Conservation (phyloP, 1,139 yeast species). For the Candida pseudoviswanathii region DNA sequence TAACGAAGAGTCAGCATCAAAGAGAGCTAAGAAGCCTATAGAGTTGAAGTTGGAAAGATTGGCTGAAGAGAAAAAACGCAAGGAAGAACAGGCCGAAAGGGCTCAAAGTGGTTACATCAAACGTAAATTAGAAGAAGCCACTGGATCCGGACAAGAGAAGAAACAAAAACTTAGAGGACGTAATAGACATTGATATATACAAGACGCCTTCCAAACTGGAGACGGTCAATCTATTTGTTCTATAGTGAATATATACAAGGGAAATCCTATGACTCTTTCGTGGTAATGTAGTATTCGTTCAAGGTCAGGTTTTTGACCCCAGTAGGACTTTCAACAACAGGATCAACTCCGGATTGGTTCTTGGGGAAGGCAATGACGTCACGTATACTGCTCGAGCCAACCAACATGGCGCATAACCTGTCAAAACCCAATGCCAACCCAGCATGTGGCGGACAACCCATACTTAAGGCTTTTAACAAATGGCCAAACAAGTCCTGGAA, state of each 20-base stretch:
- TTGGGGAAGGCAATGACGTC: conserved; percentile 98
- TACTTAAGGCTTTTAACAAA: conserved; percentile 71
- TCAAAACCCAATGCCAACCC: conserved; percentile 96
- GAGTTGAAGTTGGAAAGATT: conserved; percentile 47
- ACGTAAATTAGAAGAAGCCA: conserved; percentile 24
- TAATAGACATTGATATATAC: conserved; percentile 10
- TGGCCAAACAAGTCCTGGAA: conserved; percentile 81
- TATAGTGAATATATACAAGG: conserved; percentile 5
- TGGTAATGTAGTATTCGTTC: conserved; percentile 48
- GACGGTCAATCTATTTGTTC: conserved; percentile 1
- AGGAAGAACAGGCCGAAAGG: conserved; percentile 27
- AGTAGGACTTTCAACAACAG: conserved; percentile 86
- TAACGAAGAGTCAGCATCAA: conserved; percentile 19
- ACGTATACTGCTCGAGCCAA: conserved; percentile 73
- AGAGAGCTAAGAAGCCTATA: conserved; percentile 40
- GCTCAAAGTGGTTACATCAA: conserved; percentile 20
- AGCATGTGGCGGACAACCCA: conserved; percentile 99
- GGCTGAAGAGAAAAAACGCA: conserved; percentile 33
- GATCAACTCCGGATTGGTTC: conserved; percentile 84
- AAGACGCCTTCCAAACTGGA: too few species aligned
- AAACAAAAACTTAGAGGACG: conserved; percentile 34
- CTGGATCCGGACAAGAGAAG: conserved; percentile 17
- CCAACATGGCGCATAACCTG: conserved; percentile 85
- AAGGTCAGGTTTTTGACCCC: conserved; percentile 53
- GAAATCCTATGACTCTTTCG: conserved; percentile 10